Conservation (phyloP, 192 early-diverging fungal genomes). For the Geosiphon pyriformis region DNA sequence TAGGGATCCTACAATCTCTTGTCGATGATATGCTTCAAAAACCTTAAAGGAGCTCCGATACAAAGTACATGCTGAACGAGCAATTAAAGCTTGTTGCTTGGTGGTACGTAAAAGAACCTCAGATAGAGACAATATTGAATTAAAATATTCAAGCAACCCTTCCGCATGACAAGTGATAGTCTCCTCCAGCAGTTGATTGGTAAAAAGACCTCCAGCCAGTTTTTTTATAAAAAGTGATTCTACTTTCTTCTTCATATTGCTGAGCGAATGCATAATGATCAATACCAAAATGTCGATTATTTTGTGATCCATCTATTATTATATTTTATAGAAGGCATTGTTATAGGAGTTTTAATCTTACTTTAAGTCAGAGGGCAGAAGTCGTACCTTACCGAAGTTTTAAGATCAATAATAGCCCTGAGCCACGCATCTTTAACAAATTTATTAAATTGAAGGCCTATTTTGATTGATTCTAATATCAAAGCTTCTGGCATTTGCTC, state of each 20-base stretch:
- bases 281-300: constrained; percentile 49
- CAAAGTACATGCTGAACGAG: constrained; percentile 38
- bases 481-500: constrained; percentile 41
- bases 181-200: constrained; percentile 39
- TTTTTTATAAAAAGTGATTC: constrained; percentile 48
- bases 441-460: constrained; percentile 59
- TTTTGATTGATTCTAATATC: constrained; percentile 59
- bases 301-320: constrained; percentile 38
- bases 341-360: too few species aligned
- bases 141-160: constrained; percentile 41
- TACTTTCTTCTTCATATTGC: constrained; percentile 48
- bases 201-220: constrained; percentile 37
- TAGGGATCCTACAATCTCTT: constrained; percentile 72
- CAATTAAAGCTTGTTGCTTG: constrained; percentile 36
- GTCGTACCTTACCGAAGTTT: constrained; percentile 40
- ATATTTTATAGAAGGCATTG: too few species aligned
- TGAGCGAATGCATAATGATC: constrained; percentile 45
- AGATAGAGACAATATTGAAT: constrained; percentile 48
- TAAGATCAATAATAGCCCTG: constrained; percentile 47
- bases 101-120: constrained; percentile 55
- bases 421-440: constrained; percentile 68
- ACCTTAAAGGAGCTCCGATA: constrained; percentile 49
- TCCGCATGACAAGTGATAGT: constrained; percentile 41
- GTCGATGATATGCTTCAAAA: constrained; percentile 65
- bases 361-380: too few species aligned